Percentiles rank a stretch among this genome's conserved stretches.
Evolutionary conservation across 495 filamentous ascomycete species (phyloP).

Genomic region (Hamigera avellanea): DNA sequence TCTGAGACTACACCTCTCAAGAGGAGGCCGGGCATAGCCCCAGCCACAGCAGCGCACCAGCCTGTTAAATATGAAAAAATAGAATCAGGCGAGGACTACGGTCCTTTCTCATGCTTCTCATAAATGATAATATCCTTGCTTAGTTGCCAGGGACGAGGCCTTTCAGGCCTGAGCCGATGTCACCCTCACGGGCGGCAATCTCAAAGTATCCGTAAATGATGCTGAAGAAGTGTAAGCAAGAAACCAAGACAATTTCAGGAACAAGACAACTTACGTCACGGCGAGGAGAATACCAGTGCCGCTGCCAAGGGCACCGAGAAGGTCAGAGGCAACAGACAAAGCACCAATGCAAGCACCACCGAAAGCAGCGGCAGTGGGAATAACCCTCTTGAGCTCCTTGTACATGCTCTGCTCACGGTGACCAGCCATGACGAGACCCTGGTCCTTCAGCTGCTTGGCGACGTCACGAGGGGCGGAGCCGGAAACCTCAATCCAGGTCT

Average conservation of each 20-base stretch:
- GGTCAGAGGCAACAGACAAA: conserved; percentile 87
- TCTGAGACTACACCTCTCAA: too few species aligned
- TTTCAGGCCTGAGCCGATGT: conserved; percentile 76
- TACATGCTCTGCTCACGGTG: conserved; percentile 99
- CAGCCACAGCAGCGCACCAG: conserved; percentile 13
- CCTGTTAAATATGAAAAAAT: conserved; percentile 16
- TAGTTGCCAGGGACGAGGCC: conserved; percentile 60
- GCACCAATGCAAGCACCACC: conserved; percentile 99
- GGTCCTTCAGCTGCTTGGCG: conserved; percentile 99
- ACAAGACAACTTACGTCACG: conserved; percentile 77
- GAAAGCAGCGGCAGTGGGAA: conserved; percentile 95
- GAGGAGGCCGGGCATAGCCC: not conserved
- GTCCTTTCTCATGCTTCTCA: conserved; percentile 25
- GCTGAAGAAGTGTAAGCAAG: conserved; percentile 32
- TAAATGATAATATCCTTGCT: conserved; percentile 17
- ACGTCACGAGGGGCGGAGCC: conserved; percentile 96
- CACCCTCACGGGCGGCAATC: conserved; percentile 96
- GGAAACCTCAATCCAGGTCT: conserved; percentile 99
- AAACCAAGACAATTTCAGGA: not conserved
- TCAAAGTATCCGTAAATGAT: conserved; percentile 99
- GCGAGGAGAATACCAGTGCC: conserved; percentile 97
- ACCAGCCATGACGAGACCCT: conserved; percentile 97
- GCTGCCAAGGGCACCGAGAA: conserved; percentile 90
- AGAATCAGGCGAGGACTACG: conserved; percentile 6
- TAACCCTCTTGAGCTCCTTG: conserved; percentile 98